These are phyloP conservation scores for Penicillium canescens DNA, from an alignment of 495 filamentous ascomycete species.

Conservation along the genomic window DNA sequence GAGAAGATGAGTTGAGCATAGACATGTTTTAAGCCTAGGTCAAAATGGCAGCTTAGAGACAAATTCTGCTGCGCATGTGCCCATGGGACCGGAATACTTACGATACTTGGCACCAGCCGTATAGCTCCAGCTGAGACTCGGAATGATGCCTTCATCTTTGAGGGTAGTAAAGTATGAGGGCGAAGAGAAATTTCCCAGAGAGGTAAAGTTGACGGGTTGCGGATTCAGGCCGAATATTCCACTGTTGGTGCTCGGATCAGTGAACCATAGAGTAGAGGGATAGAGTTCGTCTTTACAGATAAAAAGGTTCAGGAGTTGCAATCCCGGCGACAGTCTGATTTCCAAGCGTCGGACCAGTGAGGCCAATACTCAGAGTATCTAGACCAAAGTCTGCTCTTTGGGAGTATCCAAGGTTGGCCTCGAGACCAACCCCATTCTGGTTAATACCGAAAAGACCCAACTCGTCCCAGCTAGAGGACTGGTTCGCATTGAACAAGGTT, in stretches of 20 bases:
- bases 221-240: slow-evolving; percentile 20
- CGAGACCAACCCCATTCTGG: slow-evolving; percentile 18
- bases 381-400: slow-evolving; percentile 15
- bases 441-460: slow-evolving; percentile 16
- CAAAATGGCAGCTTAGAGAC: slow-evolving; percentile 1
- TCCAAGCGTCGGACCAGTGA: slow-evolving; percentile 11
- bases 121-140: slow-evolving; percentile 65
- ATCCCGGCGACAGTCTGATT: slow-evolving; percentile 24
- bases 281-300: slow-evolving; percentile 12
- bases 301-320: slow-evolving; percentile 19
- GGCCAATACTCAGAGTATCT: slow-evolving; percentile 12
- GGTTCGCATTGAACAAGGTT: slow-evolving; percentile 14
- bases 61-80: not conserved
- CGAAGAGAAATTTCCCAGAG: slow-evolving; percentile 20
- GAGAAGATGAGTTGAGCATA: slow-evolving; percentile 61
- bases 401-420: slow-evolving; percentile 21
- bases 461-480: slow-evolving; percentile 19
- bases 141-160: slow-evolving; percentile 50
- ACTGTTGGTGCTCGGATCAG: slow-evolving; percentile 5
- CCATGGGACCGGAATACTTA: slow-evolving; percentile 27
- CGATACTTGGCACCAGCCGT: slow-evolving; percentile 68
- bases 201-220: slow-evolving; percentile 18
- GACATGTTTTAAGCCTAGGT: slow-evolving; percentile 41
- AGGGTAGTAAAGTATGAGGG: slow-evolving; percentile 25
- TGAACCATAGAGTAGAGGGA: not conserved